Base-by-base conservation (phyloP, 2,329 filamentous ascomycete genomes). In the Xylariaceae sp. region DNA sequence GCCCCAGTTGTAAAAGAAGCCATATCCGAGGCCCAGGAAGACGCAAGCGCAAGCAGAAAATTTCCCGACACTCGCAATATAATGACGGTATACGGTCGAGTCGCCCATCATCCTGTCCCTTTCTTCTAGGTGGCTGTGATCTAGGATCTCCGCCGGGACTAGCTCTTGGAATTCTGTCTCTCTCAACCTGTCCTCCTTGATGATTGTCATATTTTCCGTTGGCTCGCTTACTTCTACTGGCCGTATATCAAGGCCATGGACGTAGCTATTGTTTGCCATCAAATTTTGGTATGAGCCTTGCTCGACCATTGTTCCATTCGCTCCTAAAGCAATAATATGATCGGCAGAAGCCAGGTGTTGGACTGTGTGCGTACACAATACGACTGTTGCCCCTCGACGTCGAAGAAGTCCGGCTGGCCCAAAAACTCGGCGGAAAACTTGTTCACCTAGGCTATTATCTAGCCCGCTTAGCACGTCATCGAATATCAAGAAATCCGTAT, bases 251-350 rank as follows among this genome's bases (percentile, higher is more conserved):
- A 70, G 54, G 20, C 63, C 59, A 9, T 57, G 54, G 18, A 68
- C 50, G 46, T 70, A 69, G 14, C 64, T 64, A 7, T 63, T 47
- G 4, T 66, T 61, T 5, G 64, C 52, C 44, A 73, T 65, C 1
- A 81, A 69, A 5, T 74, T 62, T 5, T 67, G 48, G 44, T 77
- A 81, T 0, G 63, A 70, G 2, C 75, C 75, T 59, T 82, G 74
- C 29, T 83, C 79, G 0, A 75, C 65, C 1, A 82, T 62, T 1
- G 61, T 70, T 0, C 78, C 77, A 2, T 74, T 67, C 0, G 61
- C 37, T 0, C 73, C 73, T 0, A 84, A 72, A 0, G 75, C 77
- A 40, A 83, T 74, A 7, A 83, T 75, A 32, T 79, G 75, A 44
- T 81, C 74, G 1, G 78, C 75, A 0, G 68, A 65, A 0, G 76